Conservation (phyloP, 129 eudicot genomes). For the Centella asiatica region DNA sequence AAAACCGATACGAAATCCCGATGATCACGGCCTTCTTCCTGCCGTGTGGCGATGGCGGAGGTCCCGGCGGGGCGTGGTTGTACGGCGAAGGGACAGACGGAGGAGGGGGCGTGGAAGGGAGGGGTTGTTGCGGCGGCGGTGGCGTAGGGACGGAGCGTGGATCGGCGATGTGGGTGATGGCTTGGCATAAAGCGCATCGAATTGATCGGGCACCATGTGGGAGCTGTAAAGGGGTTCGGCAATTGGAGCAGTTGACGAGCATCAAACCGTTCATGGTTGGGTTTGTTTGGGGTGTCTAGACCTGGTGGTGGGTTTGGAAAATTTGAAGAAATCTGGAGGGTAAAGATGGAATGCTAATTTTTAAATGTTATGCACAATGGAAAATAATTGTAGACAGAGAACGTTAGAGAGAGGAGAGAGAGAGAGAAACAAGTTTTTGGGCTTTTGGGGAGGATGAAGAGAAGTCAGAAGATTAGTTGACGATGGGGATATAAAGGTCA, state of each 20-base stretch:
- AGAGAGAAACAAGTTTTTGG: too few relatives aligned
- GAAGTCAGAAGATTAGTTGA: too few relatives aligned
- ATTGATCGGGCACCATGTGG: constrained; percentile 76
- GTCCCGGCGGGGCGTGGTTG: constrained; percentile 68
- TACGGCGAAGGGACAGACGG: constrained; percentile 39
- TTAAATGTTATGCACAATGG: too few relatives aligned
- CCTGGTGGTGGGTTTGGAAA: background rate
- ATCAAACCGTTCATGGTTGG: constrained; percentile 35
- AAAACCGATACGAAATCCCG: constrained; percentile 65
- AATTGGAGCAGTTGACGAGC: constrained; percentile 69
- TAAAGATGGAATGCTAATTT: background rate
- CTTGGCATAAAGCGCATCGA: constrained; percentile 72
- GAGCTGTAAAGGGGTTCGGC: constrained; percentile 63
- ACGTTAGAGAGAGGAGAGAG: too few relatives aligned
- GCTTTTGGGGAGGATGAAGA: too few relatives aligned
- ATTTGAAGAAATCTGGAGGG: background rate
- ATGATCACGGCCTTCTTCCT: constrained; percentile 86
- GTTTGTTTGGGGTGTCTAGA: background rate
- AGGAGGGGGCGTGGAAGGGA: constrained; percentile 15
- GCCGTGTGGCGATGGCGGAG: constrained; percentile 65
- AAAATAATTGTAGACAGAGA: too few relatives aligned
- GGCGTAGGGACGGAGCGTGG: constrained; percentile 49
- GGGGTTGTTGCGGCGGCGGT: constrained; percentile 22
- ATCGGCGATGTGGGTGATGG: constrained; percentile 58
- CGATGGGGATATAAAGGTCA: too few relatives aligned